Percentiles rank a stretch among this genome's conserved stretches.
Evolutionary conservation across 164 flowering plant genomes (phyloP).

Genomic region (Dillenia turbinata): DNA sequence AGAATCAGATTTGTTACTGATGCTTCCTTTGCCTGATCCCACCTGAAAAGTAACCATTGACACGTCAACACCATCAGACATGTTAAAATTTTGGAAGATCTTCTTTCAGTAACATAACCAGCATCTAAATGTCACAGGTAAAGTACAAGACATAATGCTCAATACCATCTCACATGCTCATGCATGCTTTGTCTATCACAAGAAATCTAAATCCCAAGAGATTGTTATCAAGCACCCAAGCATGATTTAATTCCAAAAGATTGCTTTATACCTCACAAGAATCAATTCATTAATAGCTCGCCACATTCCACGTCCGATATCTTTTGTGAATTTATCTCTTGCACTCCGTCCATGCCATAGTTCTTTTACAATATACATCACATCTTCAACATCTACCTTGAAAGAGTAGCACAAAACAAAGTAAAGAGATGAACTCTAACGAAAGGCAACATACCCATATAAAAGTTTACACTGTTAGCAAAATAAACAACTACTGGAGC

Average conservation of each 20-base stretch:
- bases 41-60: slow-evolving; percentile 40
- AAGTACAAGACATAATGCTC: too few relatives aligned
- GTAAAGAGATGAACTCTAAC: slow-evolving; percentile 3
- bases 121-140: too few relatives aligned
- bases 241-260: too few relatives aligned
- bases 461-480: too few relatives aligned
- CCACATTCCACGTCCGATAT: slow-evolving; percentile 97
- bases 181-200: too few relatives aligned
- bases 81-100: too few relatives aligned
- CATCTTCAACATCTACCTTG: slow-evolving; percentile 93
- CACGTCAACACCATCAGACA: background rate
- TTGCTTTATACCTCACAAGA: slow-evolving; percentile 68
- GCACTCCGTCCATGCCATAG: slow-evolving; percentile 95
- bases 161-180: too few relatives aligned
- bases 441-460: background rate
- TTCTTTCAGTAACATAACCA: too few relatives aligned
- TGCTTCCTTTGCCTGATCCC: slow-evolving; percentile 85
- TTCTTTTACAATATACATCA: slow-evolving; percentile 78
- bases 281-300: slow-evolving; percentile 85
- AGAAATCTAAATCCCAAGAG: too few relatives aligned
- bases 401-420: slow-evolving; percentile 10
- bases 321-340: slow-evolving; percentile 55
- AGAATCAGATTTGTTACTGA: slow-evolving; percentile 82
- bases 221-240: too few relatives aligned
- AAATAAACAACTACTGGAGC: too few relatives aligned